Percentiles rank a stretch among this genome's conserved stretches.
Evolutionary conservation across 306 rosid species (phyloP).

Genomic region (Prinsepia uniflora): DNA sequence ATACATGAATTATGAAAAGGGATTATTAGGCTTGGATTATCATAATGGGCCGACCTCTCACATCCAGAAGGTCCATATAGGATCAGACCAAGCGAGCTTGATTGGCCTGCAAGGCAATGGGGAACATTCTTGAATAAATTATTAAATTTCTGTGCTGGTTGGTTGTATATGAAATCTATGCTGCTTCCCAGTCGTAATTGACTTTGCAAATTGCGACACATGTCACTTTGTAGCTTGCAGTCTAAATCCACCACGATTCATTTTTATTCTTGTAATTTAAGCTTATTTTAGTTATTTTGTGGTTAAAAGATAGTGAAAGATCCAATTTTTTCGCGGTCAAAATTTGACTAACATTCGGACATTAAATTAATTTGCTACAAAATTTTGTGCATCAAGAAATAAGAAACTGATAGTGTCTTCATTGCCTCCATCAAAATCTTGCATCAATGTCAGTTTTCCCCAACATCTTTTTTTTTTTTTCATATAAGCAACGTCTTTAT

Average conservation of each 20-base stretch:
- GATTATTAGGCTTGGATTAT: no score
- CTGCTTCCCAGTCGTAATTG: no score
- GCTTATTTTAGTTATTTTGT: neutral
- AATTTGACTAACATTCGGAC: constrained; percentile 1
- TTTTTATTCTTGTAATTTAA: neutral
- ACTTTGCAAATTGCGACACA: neutral
- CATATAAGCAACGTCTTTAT: neutral
- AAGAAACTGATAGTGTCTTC: neutral
- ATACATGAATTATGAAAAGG: no score
- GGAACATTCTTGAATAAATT: no score
- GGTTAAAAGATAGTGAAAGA: constrained; percentile 23
- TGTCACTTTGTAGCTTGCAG: neutral
- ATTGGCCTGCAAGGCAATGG: no score
- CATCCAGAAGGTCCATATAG: no score
- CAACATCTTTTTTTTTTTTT: neutral
- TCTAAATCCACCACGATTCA: neutral
- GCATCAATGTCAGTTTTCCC: neutral
- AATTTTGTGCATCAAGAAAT: neutral
- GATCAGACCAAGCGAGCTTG: no score
- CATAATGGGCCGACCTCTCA: no score
- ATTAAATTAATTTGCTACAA: neutral
- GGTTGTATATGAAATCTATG: no score
- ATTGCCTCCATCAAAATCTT: neutral
- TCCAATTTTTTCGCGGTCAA: constrained; percentile 38
- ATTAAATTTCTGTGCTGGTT: no score